phyloP scores from a whole-genome alignment of 1,284 basidiomycete genomes.

The Singerocomus inundabilis region DNA sequence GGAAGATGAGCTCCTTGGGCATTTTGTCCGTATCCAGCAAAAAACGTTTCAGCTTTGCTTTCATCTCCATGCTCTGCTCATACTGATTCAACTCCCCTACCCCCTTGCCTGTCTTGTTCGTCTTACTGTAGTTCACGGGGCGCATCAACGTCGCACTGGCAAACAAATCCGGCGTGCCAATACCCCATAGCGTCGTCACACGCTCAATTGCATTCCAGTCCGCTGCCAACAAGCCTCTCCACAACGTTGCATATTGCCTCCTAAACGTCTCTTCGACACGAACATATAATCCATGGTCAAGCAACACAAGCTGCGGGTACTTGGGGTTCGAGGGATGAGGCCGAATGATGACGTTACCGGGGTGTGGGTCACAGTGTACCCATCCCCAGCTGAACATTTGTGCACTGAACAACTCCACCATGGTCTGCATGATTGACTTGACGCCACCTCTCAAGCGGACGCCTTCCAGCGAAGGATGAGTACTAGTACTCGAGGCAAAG shows the following conservation, averaged over 20 bases:
- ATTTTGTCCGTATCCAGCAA: slow-evolving; percentile 65
- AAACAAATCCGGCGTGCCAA: slow-evolving; percentile 76
- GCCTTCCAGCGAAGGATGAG: slow-evolving; percentile 18
- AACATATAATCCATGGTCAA: slow-evolving; percentile 90
- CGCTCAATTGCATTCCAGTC: slow-evolving; percentile 64
- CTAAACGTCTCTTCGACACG: slow-evolving; percentile 62
- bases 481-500: slow-evolving; percentile 3
- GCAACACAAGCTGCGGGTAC: slow-evolving; percentile 77
- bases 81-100: slow-evolving; percentile 49
- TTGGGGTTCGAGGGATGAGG: slow-evolving; percentile 56
- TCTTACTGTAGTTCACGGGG: slow-evolving; percentile 46
- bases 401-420: slow-evolving; percentile 79
- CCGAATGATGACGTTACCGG: slow-evolving; percentile 83
- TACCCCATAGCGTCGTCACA: slow-evolving; percentile 74
- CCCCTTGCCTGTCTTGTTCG: slow-evolving; percentile 11
- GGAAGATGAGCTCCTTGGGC: slow-evolving; percentile 79
- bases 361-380: slow-evolving; percentile 79
- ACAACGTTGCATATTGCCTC: slow-evolving; percentile 73
- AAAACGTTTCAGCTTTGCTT: slow-evolving; percentile 59
- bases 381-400: slow-evolving; percentile 91
- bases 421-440: slow-evolving; percentile 70
- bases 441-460: slow-evolving; percentile 60
- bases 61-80: slow-evolving; percentile 63
- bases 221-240: slow-evolving; percentile 73
- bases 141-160: slow-evolving; percentile 70